Evolutionary conservation across 331 rosid species (phyloP).

Genomic region (Rosa hybrid): DNA sequence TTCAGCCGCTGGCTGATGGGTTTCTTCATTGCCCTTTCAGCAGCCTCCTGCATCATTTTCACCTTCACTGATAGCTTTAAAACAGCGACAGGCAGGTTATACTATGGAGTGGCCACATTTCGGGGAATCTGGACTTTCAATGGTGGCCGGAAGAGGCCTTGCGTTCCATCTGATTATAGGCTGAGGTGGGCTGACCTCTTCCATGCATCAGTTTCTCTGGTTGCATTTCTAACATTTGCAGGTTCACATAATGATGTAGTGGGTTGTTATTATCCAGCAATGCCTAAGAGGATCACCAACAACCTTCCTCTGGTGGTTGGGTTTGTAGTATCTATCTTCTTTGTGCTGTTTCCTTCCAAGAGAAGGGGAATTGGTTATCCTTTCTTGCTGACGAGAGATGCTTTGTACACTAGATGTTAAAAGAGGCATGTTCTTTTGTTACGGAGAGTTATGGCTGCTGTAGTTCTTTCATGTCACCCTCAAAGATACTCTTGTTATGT

Average conservation of each 20-base stretch:
- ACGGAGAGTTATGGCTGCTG: too few relatives aligned
- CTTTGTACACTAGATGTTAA: too few relatives aligned
- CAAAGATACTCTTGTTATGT: too few relatives aligned
- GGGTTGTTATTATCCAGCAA: not conserved
- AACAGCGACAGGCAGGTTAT: conserved; percentile 1
- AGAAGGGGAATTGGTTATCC: too few relatives aligned
- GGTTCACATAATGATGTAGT: conserved; percentile 55
- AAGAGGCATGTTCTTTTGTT: too few relatives aligned
- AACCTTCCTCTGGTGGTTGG: too few relatives aligned
- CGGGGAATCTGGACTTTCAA: conserved; percentile 62
- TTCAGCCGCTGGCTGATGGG: conserved; percentile 52
- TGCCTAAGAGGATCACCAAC: too few relatives aligned
- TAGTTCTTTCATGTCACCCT: too few relatives aligned
- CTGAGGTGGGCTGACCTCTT: conserved; percentile 43
- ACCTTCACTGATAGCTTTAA: conserved; percentile 56
- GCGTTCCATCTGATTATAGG: conserved; percentile 41
- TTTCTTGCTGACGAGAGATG: too few relatives aligned
- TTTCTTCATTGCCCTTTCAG: conserved; percentile 42
- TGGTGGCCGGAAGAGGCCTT: conserved; percentile 51
- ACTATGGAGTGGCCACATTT: conserved; percentile 57
- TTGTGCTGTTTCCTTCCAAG: too few relatives aligned
- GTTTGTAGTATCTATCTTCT: too few relatives aligned
- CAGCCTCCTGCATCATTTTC: conserved; percentile 49
- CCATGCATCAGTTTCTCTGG: conserved; percentile 14
- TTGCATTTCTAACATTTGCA: conserved; percentile 57